Percentiles rank a stretch among this genome's conserved stretches.
These are phyloP conservation scores for Barnettozyma sucrosica DNA, from an alignment of 805 yeast species.

Conservation along the genomic window DNA sequence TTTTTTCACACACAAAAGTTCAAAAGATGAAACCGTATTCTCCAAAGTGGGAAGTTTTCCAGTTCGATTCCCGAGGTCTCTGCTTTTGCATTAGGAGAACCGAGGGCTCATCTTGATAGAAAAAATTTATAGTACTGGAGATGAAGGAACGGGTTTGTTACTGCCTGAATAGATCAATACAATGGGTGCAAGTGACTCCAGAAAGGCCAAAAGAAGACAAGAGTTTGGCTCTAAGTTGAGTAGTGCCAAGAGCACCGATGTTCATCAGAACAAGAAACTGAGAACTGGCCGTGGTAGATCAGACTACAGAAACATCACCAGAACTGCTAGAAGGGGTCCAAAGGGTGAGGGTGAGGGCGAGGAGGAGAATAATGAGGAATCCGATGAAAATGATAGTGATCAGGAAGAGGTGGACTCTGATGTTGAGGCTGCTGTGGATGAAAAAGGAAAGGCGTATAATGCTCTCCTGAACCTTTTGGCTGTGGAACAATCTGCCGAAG, in stretches of 20 bases:
- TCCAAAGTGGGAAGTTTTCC: background rate
- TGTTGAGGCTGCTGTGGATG: background rate
- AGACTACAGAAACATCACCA: slow-evolving; percentile 52
- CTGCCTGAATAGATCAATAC: background rate
- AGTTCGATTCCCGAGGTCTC: background rate
- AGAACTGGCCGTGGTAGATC: slow-evolving; percentile 46
- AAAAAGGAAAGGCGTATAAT: slow-evolving; percentile 47
- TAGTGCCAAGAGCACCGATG: background rate
- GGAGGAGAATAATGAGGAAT: background rate
- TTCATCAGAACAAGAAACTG: slow-evolving; percentile 8
- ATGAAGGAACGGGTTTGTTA: background rate
- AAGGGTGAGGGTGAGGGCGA: slow-evolving; percentile 17
- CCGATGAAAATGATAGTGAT: slow-evolving; percentile 2
- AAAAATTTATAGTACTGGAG: background rate
- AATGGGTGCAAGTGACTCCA: slow-evolving; percentile 15
- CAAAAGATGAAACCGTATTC: background rate
- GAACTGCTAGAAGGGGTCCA: slow-evolving; percentile 41
- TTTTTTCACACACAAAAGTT: background rate
- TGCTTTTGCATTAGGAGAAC: background rate
- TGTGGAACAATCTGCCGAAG: slow-evolving; percentile 36
- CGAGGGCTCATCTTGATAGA: background rate
- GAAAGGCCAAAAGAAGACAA: slow-evolving; percentile 10
- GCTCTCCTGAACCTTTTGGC: slow-evolving; percentile 61
- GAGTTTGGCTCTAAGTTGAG: background rate
- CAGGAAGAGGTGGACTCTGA: background rate